Evolutionary conservation across 192 early-diverging fungal genomes (phyloP), one percentile per base, ranked within the genome.

Genomic region (Coemansia sp.): DNA sequence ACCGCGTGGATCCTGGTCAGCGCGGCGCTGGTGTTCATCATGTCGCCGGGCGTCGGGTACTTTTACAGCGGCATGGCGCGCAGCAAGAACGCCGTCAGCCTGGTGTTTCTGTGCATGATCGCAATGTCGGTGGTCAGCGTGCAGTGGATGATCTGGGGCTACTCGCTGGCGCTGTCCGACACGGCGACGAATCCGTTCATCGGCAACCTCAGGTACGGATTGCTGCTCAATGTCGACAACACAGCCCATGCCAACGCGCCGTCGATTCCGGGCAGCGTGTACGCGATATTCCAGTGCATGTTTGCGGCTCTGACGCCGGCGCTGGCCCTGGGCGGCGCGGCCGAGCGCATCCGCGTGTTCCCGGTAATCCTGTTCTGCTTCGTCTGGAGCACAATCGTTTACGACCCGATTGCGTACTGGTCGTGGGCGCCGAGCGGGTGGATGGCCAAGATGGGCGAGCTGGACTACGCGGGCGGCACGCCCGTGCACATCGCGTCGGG

Each of bases 391-490:
- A 95, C 96, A 7, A 50, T 98, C 55, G 90, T 96, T 21, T 98
- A 98, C 68, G 89, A 94, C 73, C 88, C 88, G 18, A 87, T 91
- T 54, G 94, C 94, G 12, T 98, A 91, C 84, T 95, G 94, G 93
- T 90, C 91, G 22, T 98, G 93, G 93, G 85, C 85, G 14, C 51
- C 79, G 28, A 88, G 87, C 58, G 96, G 96, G 2, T 98, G 93
- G 94, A 77, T 91, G 48, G 79, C 71, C 45, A 86, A 85, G 30
- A 80, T 93, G 79, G 93, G 93, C 30, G 85, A 82, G 24, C 82
- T 95, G 22, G 95, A 99, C 79, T 99, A 92, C 60, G 95, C 97
- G 14, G 97, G 97, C 45, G 95, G 97, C 22, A 92, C 92, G n/a
- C 92, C 94, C 21, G 94, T 99, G 23, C 93, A 99, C 69, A 90